Base-by-base conservation (phyloP, 768 basidiomycete species). In the Chalciporus pseudorubinellus region DNA sequence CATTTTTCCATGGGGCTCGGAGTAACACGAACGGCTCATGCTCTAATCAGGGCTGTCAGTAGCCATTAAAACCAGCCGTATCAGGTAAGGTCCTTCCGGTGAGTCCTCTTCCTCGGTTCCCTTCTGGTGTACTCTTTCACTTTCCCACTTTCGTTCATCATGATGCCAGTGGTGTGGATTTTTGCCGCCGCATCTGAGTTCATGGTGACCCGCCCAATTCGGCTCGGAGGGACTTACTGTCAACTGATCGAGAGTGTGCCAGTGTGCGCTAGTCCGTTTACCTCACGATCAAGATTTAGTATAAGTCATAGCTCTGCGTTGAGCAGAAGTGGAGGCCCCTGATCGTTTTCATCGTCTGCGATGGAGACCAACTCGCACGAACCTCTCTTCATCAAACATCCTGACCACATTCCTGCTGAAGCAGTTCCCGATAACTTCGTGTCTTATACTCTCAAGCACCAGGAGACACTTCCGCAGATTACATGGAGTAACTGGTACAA, bases 381-480 rank as follows among this genome's bases (percentile, higher is more conserved):
- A 26, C 21, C 24, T 24, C 22, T 40, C 20, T 45, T 39, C 34
- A 29, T 51, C 31, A 24, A 51, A 21, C 28, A 51, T 28, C 50
- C 50, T 7, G 50, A 51, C 36, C 44, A 38, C 14, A 51, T 51
- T 16, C 50, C 50, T n/a, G 21, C 50, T 7, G 44, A 44, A 12
- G 43, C 50, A 62, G 80, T 86, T 55, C 83, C 85, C 33, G 85
- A 87, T 71, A 87, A 88, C 74, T 88, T 87, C 65, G 86, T 88
- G 65, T 71, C 80, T 41, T 75, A 83, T 69, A 86, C 82, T 16
- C 74, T 88, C 62, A 78, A 76, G 58, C 82, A 77, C 38, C 73
- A 77, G 52, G 83, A 84, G 65, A 65, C 82, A 11, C 77, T 83
- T 13, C 85, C 85, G 0, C 85, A 84, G 1, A 71, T 87, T 55